Evolutionary conservation across 805 yeast genomes (phyloP), one percentile per base, ranked within the genome.

Genomic region (Blastobotrys peoriensis): DNA sequence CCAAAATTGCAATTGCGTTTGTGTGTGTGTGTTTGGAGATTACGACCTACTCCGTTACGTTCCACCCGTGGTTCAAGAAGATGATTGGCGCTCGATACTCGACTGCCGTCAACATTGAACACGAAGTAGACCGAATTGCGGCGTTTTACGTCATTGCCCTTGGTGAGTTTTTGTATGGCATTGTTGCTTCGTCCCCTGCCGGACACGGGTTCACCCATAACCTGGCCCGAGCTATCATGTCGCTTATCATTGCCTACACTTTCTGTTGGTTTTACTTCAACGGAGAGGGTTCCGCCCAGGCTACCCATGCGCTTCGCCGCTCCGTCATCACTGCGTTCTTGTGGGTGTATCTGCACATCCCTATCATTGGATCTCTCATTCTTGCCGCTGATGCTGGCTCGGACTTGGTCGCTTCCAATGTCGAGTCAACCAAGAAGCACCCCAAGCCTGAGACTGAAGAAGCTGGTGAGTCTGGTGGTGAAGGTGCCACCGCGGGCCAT

Each of bases 71-170:
- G 56, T 61, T 67, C 45, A 76, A 76, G 53, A 66, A 56, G 27
- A n/a, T 59, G 16, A 44, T 78, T 48, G 60, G 66, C 8, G 56
- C 74, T 42, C 67, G 65, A 10, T 70, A 68, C 44, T 70, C 81
- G 8, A 77, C 86, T 0, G 85, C 85, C 1, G 57, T 79, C 48
- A 78, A 78, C 55, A 76, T 81, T 45, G 84, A 79, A 51, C 85
- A 80, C 55, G 83, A 79, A 55, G 81, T 77, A 21, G 86, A 81
- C 54, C 59, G 86, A 44, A 69, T 67, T 53, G 69, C 74, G 2
- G 76, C 79, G 0, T 80, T 80, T 54, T 78, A 68, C 43, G 71
- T 79, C 51, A 79, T 81, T 59, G 83, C 83, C 3, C 68, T 80
- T 49, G 86, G 86, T 28, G 85, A 79, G 50, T 79, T 77, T 50